Percentiles rank a stretch among this genome's conserved stretches.
Conservation (phyloP, 2,329 filamentous ascomycete species). For the Pleomassaria siparia region DNA sequence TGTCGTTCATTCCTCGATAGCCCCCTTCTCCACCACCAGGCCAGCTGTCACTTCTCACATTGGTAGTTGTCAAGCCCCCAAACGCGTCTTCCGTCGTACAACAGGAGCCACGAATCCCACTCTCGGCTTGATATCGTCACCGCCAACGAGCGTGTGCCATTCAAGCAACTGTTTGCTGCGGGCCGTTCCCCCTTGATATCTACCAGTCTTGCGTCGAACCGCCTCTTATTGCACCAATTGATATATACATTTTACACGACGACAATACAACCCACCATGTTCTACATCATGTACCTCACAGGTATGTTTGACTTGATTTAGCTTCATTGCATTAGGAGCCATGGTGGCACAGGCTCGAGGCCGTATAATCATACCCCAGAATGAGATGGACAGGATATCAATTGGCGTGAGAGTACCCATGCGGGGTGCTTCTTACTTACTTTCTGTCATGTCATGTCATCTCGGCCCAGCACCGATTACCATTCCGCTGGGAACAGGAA, state of each 20-base stretch:
- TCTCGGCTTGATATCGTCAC: conserved; percentile 30
- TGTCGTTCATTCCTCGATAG: conserved; percentile 35
- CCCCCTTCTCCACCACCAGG: conserved; percentile 27
- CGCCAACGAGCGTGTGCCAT: conserved; percentile 39
- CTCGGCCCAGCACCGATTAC: conserved; percentile 16
- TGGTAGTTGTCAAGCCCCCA: conserved; percentile 37
- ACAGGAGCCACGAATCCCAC: conserved; percentile 39
- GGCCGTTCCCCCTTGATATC: conserved; percentile 23
- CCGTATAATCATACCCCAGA: conserved; percentile 9
- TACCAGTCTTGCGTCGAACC: conserved; percentile 28
- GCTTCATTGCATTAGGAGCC: conserved; percentile 10
- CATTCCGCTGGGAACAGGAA: conserved; percentile 8
- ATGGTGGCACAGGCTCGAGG: conserved; percentile 13
- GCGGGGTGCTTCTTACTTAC: conserved; percentile 4
- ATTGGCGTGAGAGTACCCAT: conserved; percentile 12
- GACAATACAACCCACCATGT: conserved; percentile 35
- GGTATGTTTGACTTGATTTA: conserved; percentile 32
- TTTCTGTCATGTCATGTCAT: conserved; percentile 8
- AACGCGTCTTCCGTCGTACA: conserved; percentile 37
- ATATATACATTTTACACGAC: conserved; percentile 20
- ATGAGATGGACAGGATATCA: conserved; percentile 10
- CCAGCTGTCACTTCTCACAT: conserved; percentile 42
- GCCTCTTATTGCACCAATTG: conserved; percentile 28
- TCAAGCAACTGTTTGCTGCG: conserved; percentile 30
- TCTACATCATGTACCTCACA: conserved; percentile 49